Conservation (phyloP, 2,329 filamentous ascomycete species). For the Neurospora crassa region DNA sequence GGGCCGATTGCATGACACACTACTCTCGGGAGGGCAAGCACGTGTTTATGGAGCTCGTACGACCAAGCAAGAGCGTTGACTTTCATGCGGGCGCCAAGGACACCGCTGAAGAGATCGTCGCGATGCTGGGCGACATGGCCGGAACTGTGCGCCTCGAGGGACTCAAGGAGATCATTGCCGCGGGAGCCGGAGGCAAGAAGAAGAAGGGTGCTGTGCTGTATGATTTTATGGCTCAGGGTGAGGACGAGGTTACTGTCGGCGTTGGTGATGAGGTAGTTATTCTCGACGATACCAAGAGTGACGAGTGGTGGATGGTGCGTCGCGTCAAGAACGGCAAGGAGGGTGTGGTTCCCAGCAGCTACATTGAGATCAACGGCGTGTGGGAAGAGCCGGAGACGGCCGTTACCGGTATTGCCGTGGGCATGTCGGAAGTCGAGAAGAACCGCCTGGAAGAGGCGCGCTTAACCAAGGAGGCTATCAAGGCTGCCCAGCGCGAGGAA, state of each 20-base stretch:
- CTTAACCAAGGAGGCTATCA: slow-evolving; percentile 70
- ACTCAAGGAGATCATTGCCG: slow-evolving; percentile 75
- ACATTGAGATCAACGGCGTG: slow-evolving; percentile 77
- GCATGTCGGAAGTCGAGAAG: slow-evolving; percentile 64
- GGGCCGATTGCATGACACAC: slow-evolving; percentile 88
- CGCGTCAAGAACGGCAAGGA: slow-evolving; percentile 86
- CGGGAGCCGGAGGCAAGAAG: slow-evolving; percentile 55
- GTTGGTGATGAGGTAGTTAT: slow-evolving; percentile 86
- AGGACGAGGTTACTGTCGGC: slow-evolving; percentile 90
- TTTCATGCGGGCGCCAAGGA: slow-evolving; percentile 97
- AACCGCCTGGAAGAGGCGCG: slow-evolving; percentile 72
- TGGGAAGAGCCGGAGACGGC: slow-evolving; percentile 41
- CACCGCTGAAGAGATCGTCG: slow-evolving; percentile 87
- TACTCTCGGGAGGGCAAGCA: slow-evolving; percentile 98
- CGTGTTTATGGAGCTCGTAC: slow-evolving; percentile 86
- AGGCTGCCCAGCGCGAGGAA: slow-evolving; percentile 47
- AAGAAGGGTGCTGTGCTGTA: slow-evolving; percentile 85
- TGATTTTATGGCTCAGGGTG: slow-evolving; percentile 92
- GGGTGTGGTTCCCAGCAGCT: slow-evolving; percentile 93
- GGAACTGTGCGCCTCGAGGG: slow-evolving; percentile 78
- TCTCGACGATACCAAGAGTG: slow-evolving; percentile 81
- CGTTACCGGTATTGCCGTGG: slow-evolving; percentile 39
- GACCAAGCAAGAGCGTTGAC: slow-evolving; percentile 89
- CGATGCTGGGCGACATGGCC: slow-evolving; percentile 77
- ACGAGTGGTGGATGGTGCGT: slow-evolving; percentile 97